Base-by-base conservation (phyloP, 2,329 filamentous ascomycete genomes). In the Penicillium sp. region DNA sequence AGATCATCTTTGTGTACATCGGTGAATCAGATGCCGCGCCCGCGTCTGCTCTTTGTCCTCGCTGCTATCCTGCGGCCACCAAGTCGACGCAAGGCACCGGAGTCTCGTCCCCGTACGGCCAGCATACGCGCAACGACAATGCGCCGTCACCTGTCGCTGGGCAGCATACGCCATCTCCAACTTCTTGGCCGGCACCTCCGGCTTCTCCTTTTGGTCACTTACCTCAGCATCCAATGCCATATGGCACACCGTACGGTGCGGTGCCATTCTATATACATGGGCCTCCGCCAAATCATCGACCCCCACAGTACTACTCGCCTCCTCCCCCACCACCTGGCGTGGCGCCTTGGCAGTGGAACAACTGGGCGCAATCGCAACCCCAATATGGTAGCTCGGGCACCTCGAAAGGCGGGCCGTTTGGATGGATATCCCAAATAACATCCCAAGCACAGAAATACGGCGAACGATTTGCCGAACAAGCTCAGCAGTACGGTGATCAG, bases 401-500 rank as follows among this genome's bases (percentile, higher is more conserved):
- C 6, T 44, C 48, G 8, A 61, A 62, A 42, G 43, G 53, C 16
- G 55, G 61, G 0, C 46, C 60, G 3, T 25, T 56, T 1, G 51
- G 56, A 13, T 66, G 62, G 59, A 55, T 65, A 8, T 51, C 60
- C 1, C 55, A 57, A 6, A 38, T 68, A 9, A 57, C 59, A 29
- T 54, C 57, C 3, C 59, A 64, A 30, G 63, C 64, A 7, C 60
- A 66, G 37, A 61, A 64, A 34, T 67, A 66, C 28, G 62, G 62
- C 3, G 61, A 66, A 30, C 60, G 61, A 7, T 56, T 65, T 15
- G 49, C 51, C 10, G 56, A 62, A 33, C 61, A 64, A 38, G 62
- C 61, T 1, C 42, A 51, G 29, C 52, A 51, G 18, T 60, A 63
- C 38, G 60, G 61, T 8, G 56, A 60, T 31, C 56, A 55, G 39